Percentiles rank a stretch among this genome's conserved stretches.
phyloP scores from a whole-genome alignment of 2,329 filamentous ascomycete genomes.

The Magnaporthales sp. region DNA sequence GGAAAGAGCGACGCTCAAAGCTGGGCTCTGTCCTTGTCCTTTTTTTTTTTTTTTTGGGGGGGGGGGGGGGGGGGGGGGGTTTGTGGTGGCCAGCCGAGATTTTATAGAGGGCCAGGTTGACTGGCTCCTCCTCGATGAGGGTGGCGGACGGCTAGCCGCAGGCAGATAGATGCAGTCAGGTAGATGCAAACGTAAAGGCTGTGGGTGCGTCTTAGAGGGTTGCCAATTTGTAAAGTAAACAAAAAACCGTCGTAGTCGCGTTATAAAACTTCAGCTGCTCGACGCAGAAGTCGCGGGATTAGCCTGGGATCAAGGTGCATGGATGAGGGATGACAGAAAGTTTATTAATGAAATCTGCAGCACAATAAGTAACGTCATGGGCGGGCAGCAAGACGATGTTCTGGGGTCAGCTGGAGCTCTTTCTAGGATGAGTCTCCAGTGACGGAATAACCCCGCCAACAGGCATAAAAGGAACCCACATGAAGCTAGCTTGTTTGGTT shows the following conservation, averaged over 20 bases:
- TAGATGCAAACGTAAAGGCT: neutral
- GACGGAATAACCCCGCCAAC: neutral
- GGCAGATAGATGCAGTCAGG: neutral
- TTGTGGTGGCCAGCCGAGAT: neutral
- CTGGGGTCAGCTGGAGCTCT: neutral
- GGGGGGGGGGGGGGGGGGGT: no score
- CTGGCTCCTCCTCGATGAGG: neutral
- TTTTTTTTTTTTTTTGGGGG: no score
- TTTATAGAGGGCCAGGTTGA: neutral
- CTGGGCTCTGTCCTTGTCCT: no score
- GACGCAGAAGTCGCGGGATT: neutral
- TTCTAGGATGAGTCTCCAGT: neutral
- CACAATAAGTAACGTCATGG: neutral
- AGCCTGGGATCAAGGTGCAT: neutral
- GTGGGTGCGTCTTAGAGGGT: no score
- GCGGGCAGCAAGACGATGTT: neutral
- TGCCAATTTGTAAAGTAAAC: neutral
- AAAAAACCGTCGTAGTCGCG: neutral
- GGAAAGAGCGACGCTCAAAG: neutral
- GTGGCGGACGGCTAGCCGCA: no score
- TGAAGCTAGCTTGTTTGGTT: neutral
- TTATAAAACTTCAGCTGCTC: neutral
- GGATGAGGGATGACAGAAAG: neutral
- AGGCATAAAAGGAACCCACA: neutral
- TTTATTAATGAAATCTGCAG: neutral